Evolutionary conservation across 805 yeast species (phyloP).

Genomic region (Wickerhamomyces ciferrii): DNA sequence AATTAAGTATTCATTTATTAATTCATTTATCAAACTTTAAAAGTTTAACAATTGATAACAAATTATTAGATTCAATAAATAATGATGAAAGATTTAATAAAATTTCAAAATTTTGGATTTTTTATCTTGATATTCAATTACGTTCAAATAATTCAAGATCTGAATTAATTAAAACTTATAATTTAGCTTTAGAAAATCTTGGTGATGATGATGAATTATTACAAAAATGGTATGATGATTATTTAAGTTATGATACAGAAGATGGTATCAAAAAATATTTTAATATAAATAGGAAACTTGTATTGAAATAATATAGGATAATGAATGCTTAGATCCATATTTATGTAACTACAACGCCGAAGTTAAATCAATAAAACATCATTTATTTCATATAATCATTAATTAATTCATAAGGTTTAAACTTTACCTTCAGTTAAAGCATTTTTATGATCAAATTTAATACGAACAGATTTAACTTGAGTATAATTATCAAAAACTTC

Average conservation of each 20-base stretch:
- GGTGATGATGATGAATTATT: neutral
- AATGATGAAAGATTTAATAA: neutral
- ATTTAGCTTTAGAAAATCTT: neutral
- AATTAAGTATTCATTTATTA: constrained; percentile 18
- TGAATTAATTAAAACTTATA: neutral
- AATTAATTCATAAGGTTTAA: neutral
- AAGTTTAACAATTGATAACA: constrained; percentile 13
- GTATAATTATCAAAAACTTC: constrained; percentile 67
- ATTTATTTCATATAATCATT: too few species aligned
- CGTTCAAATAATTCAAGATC: neutral
- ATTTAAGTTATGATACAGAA: neutral
- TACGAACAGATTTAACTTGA: constrained; percentile 70
- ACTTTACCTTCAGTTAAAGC: neutral
- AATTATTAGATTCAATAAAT: constrained; percentile 18
- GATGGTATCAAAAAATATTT: neutral
- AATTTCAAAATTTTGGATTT: neutral
- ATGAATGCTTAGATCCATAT: too few species aligned
- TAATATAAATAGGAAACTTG: neutral
- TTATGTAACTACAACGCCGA: too few species aligned
- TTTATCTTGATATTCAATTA: neutral
- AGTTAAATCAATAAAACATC: too few species aligned
- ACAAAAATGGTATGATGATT: constrained; percentile 1
- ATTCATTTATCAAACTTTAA: constrained; percentile 25
- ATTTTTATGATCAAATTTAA: constrained; percentile 20
- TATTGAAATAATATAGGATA: neutral